Evolutionary conservation across 805 yeast species (phyloP), one percentile per base, ranked within the genome.

Genomic region (Cyberlindnera americana): DNA sequence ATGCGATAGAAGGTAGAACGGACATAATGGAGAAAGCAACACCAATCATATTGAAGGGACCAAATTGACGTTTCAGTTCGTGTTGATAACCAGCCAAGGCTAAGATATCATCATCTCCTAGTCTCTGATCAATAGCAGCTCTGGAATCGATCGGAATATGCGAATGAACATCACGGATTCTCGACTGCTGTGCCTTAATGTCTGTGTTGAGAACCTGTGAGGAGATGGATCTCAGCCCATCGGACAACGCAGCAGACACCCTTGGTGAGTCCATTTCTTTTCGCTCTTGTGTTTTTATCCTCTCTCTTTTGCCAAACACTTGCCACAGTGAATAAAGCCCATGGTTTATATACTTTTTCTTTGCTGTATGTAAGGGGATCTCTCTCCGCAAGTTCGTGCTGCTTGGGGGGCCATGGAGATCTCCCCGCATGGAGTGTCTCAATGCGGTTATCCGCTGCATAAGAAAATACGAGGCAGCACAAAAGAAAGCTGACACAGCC

Each of bases 21-120:
- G 85, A 81, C 86, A 81, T 80, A 50, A 81, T 78, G 25, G 78
- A 70, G 57, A 78, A 81, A 1, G 87, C 84, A 38, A 81, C 77
- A 41, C 87, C 87, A 50, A 83, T 80, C 33, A 80, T 78, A 55
- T 80, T 76, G 21, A 47, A 41, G 10, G 48, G 46, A 6, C 81
- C 70, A 53, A 78, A 83, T 23, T 72, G 72, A 58, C 91, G 73
- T 35, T 67, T 69, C 41, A 83, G 64, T 52, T 83, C 90, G 52
- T 80, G 83, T 57, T 79, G 78, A 61, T 83, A 83, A 11, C 91
- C 91, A 40, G 81, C 75, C 46, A 77, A 76, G 18, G 62, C 62
- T 27, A 61, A 45, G 35, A 59, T 30, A 22, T 55, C 60, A 17
- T 54, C 53, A 40, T 56, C 63, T 17, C 33, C 41, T 22, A 46